A percentile compares a stretch with the other conserved stretches of the same genome.
These are phyloP conservation scores for Starmerella cellae DNA, from an alignment of 805 yeast genomes.

Conservation along the genomic window DNA sequence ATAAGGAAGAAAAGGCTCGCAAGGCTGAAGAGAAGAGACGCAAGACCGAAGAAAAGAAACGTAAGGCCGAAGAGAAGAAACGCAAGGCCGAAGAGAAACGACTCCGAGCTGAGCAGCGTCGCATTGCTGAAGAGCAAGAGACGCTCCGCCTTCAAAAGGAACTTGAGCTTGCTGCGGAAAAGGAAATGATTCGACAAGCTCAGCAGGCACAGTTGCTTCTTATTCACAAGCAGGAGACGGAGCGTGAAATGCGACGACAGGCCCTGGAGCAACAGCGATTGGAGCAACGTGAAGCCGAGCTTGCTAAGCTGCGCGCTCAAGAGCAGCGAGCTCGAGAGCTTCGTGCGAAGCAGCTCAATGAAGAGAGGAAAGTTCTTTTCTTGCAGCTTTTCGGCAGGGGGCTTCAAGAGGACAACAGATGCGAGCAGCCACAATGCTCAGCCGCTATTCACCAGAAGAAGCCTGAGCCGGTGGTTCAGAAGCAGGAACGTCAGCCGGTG, in stretches of 20 bases:
- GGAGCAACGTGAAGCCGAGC: background rate
- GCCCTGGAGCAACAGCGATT: background rate
- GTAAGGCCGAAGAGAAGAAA: slow-evolving; percentile 4
- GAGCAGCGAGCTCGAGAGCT: background rate
- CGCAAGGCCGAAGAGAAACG: slow-evolving; percentile 8
- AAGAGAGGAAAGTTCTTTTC: no score
- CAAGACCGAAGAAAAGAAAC: slow-evolving; percentile 1
- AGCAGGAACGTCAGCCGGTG: background rate
- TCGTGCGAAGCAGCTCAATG: no score
- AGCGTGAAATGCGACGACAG: background rate
- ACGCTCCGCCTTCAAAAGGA: background rate
- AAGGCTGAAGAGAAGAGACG: slow-evolving; percentile 3
- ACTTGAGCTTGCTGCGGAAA: background rate
- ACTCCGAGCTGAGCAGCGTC: slow-evolving; percentile 4
- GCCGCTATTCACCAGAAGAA: no score
- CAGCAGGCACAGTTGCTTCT: slow-evolving; percentile 9
- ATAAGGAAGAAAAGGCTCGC: background rate
- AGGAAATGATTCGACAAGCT: background rate
- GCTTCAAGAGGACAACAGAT: no score
- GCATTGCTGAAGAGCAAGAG: background rate
- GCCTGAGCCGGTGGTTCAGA: background rate
- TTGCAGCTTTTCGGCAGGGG: no score
- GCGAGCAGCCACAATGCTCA: no score
- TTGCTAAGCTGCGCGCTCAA: background rate
- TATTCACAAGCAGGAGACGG: background rate